Evolutionary conservation across 805 yeast species (phyloP).

Genomic region (Candida boidinii): DNA sequence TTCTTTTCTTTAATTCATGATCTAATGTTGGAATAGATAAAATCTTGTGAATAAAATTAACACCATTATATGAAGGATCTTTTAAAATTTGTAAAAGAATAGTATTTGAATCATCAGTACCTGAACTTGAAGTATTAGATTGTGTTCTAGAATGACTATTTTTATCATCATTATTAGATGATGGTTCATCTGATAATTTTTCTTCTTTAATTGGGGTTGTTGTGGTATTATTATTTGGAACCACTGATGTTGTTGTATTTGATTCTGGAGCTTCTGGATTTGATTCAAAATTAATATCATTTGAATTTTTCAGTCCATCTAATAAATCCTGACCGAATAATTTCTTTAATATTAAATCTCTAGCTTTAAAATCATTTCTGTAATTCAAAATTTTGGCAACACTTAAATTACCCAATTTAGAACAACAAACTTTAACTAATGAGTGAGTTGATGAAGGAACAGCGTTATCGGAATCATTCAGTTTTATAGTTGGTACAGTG

Average conservation of each 20-base stretch:
- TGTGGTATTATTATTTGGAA: too few relatives aligned
- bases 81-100: constrained; percentile 42
- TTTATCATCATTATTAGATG: constrained; percentile 9
- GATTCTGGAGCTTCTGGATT: constrained; percentile 14
- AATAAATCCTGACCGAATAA: constrained; percentile 48
- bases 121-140: too few relatives aligned
- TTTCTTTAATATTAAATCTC: constrained; percentile 50
- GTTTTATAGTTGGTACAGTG: too few relatives aligned
- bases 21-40: constrained; percentile 65
- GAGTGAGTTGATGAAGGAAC: constrained; percentile 1
- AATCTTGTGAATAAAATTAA: constrained; percentile 72
- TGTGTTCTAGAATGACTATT: too few relatives aligned
- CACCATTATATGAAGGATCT: constrained; percentile 58
- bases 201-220: background rate
- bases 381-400: constrained; percentile 69
- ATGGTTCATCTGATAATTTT: too few relatives aligned
- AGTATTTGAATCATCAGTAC: constrained; percentile 9
- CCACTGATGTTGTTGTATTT: background rate
- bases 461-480: too few relatives aligned
- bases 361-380: constrained; percentile 55
- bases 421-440: constrained; percentile 19
- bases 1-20: constrained; percentile 44
- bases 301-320: too few relatives aligned
- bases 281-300: constrained; percentile 4
- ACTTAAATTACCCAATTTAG: constrained; percentile 74